phyloP scores from a whole-genome alignment of 345 rosid genomes.

The Adansonia digitata region DNA sequence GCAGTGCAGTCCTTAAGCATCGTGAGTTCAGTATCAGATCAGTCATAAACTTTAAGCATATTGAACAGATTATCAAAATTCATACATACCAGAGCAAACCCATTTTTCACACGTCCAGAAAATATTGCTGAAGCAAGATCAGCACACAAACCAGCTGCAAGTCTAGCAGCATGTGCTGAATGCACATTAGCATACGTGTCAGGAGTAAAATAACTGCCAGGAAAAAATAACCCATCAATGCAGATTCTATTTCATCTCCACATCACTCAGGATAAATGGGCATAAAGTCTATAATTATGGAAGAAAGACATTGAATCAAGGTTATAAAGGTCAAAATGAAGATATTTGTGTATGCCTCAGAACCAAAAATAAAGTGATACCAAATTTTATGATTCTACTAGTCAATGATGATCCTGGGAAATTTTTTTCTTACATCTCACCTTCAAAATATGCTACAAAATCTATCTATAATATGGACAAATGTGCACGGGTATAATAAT shows the following conservation, averaged over 20 bases:
- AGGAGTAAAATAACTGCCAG: slow-evolving; percentile 87
- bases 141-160: slow-evolving; percentile 96
- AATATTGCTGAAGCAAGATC: slow-evolving; percentile 85
- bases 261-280: background rate
- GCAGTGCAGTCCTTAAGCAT: background rate
- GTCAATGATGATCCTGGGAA: background rate
- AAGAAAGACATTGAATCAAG: slow-evolving; percentile 23
- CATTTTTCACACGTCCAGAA: slow-evolving; percentile 74
- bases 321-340: background rate
- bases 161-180: slow-evolving; percentile 96
- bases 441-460: background rate
- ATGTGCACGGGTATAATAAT: background rate
- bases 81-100: slow-evolving; percentile 86
- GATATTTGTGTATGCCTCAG: background rate
- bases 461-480: background rate
- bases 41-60: background rate
- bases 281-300: background rate
- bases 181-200: slow-evolving; percentile 97
- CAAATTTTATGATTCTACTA: background rate
- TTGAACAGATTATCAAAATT: background rate
- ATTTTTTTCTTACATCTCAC: background rate
- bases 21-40: background rate
- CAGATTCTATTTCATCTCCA: background rate
- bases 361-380: background rate
- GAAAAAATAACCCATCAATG: slow-evolving; percentile 15